Base-by-base conservation (phyloP, 495 filamentous ascomycete species). In the Lophiotrema nucula region DNA sequence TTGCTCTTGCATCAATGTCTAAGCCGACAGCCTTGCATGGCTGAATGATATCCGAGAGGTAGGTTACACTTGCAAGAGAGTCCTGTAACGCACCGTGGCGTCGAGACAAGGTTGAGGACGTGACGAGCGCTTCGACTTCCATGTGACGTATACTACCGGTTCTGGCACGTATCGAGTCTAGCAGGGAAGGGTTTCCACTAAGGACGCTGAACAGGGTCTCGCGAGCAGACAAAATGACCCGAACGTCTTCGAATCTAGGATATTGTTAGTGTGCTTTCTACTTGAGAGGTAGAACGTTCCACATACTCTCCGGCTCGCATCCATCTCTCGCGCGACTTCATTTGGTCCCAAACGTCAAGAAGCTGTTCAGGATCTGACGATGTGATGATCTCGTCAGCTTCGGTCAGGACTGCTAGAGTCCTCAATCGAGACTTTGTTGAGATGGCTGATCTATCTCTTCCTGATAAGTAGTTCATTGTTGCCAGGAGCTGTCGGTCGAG, bases 171-270 rank as follows among this genome's bases (percentile, higher is more conserved):
- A 86, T 67, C 15, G 76, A 72, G 2, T 80, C 73, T 48, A 80
- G 83, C n/a, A 96, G 72, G 39, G 79, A 73, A 22, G 77, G 72
- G 56, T 81, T 83, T 57, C 84, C 83, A 38, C 85, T 85, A 23
- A 97, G 75, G n/a, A 86, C 82, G 51, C 89, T 91, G 65, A 95
- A 85, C 1, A 91, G 76, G 12, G 88, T 88, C 64, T 90, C 87
- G 58, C 91, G 84, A 64, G 84, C 90, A 1, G 87, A 90, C 37
- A 96, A 65, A 31, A 97, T 86, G 38, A 88, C 83, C 45, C 85
- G 83, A 53, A 95, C 81, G 65, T 96, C 89, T 45, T 87, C 80
- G 62, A 88, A 92, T 64, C 90, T 93, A 63, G 28, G 46, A 48
- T 50, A 26, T 47, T 35, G 27, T 56, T 12, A 44, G 11, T 19